Evolutionary conservation across 2,329 filamentous ascomycete species (phyloP).

Genomic region (Aspergillus sp.): DNA sequence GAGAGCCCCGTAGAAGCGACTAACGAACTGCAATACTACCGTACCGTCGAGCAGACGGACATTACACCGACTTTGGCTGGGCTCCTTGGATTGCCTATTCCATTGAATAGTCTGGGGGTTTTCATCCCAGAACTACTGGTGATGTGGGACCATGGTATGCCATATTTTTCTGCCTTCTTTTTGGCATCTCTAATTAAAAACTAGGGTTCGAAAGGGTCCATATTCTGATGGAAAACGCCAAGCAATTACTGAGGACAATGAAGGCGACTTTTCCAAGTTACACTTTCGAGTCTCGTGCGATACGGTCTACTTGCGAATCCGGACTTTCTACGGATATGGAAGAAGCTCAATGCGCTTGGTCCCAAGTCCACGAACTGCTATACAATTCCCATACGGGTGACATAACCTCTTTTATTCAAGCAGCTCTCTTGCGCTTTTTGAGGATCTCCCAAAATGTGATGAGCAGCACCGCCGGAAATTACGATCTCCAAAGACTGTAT

Average conservation of each 20-base stretch:
- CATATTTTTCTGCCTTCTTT: not conserved
- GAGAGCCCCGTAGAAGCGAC: conserved; percentile 52
- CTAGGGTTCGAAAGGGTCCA: conserved; percentile 51
- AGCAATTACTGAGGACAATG: conserved; percentile 71
- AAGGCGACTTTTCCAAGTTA: conserved; percentile 62
- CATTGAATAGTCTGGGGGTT: conserved; percentile 82
- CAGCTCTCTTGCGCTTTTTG: conserved; percentile 51
- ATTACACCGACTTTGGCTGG: conserved; percentile 83
- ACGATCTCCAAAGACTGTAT: conserved; percentile 56
- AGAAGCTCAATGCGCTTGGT: conserved; percentile 65
- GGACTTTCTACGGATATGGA: conserved; percentile 37
- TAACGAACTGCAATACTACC: conserved; percentile 77
- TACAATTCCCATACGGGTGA: conserved; percentile 3
- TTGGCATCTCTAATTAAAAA: not conserved
- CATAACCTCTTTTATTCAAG: conserved; percentile 16
- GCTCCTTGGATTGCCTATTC: conserved; percentile 78
- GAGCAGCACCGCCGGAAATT: conserved; percentile 88
- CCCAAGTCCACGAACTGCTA: conserved; percentile 24
- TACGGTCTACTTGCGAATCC: conserved; percentile 15
- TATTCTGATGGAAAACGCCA: conserved; percentile 69
- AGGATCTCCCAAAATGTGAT: conserved; percentile 68
- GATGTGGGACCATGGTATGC: conserved; percentile 63
- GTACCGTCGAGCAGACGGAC: conserved; percentile 84
- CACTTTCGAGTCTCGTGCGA: conserved; percentile 35
- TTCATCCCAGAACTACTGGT: conserved; percentile 72